Evolutionary conservation across 2,329 filamentous ascomycete genomes (phyloP), one percentile per base, ranked within the genome.

Genomic region (Colletotrichum tanaceti): DNA sequence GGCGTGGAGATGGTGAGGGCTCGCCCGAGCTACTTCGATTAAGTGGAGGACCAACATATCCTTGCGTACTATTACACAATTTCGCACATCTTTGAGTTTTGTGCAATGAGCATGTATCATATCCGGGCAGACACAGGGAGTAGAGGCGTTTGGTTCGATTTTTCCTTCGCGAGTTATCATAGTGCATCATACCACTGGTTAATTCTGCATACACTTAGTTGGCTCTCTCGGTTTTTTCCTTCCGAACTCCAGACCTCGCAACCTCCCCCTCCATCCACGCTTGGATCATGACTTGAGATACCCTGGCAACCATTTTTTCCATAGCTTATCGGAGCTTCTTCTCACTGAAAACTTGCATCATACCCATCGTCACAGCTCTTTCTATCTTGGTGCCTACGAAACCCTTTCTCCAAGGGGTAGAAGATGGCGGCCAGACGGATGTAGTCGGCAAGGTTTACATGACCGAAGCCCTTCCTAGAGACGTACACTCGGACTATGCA

Each of bases 1-100:
- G 70, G 66, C 13, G 61, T 67, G 46, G 70, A 71, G 22, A 54
- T 71, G 49, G 35, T 71, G 18, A 55, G 55, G 55, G 62, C 62
- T 44, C 54, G 54, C 6, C 61, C 47, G 22, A 58, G 53, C 49
- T 62, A 65, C 47, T 68, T 68, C 49, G 65, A 68, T 22, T 68
- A 68, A 32, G 28, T 32, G 28, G 61, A 24, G 14, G 18, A 22
- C 6, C 22, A 52, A n/a, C 22, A 14, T 43, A 22, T n/a, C 32
- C 32, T 16, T 10, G 57, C 16, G 5, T 24, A 14, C 10, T 38
- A 9, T 10, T 3, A 24, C 16, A 6, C 18, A 14, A 39, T 22
- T 4, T 7, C 35, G 9, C 13, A 10, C 4, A 14, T 18, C 47
- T 44, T 67, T 41, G 28, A 28, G 35, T 38, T 63, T 38, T 67